A percentile compares a stretch with the other conserved stretches of the same genome.
phyloP scores from a whole-genome alignment of 495 filamentous ascomycete species.

The Aspergillus nanangensis region DNA sequence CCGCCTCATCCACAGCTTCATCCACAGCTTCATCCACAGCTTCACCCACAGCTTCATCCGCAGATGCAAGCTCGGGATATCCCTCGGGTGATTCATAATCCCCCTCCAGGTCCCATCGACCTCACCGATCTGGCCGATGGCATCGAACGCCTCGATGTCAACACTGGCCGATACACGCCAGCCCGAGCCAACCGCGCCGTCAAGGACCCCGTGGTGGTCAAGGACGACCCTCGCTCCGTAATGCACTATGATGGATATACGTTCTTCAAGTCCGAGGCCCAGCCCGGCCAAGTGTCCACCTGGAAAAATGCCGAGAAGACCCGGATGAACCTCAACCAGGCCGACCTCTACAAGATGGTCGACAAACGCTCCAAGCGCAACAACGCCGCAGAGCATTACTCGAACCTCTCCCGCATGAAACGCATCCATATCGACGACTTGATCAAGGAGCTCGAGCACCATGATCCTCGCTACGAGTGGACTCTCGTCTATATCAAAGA shows the following conservation, averaged over 20 bases:
- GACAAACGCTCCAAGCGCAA: constrained; percentile 26
- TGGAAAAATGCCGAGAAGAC: constrained; percentile 29
- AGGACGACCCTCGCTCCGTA: constrained; percentile 2
- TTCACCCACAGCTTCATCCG: constrained; percentile 10
- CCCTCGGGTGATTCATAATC: constrained; percentile 8
- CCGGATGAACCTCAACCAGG: constrained; percentile 25
- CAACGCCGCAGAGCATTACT: constrained; percentile 27
- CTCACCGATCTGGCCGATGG: constrained; percentile 10
- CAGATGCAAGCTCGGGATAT: constrained; percentile 6
- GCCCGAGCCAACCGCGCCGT: not conserved
- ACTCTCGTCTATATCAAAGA: constrained; percentile 35
- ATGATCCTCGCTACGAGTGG: constrained; percentile 28
- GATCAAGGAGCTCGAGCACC: constrained; percentile 24
- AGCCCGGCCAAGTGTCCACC: constrained; percentile 21
- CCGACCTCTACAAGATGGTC: constrained; percentile 24
- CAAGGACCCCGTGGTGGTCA: constrained; percentile 2
- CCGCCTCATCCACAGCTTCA: constrained; percentile 11
- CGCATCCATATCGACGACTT: constrained; percentile 31
- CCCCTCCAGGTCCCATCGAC: constrained; percentile 3
- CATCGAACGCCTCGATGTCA: constrained; percentile 15
- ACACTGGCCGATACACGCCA: not conserved
- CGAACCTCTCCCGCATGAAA: constrained; percentile 19
- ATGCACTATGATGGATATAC: constrained; percentile 27
- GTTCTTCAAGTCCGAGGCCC: constrained; percentile 30
- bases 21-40: constrained; percentile 2